Percentiles rank a stretch among this genome's conserved stretches.
These are phyloP conservation scores for Jackrogersella minutella DNA, from an alignment of 495 filamentous ascomycete genomes.

Conservation along the genomic window DNA sequence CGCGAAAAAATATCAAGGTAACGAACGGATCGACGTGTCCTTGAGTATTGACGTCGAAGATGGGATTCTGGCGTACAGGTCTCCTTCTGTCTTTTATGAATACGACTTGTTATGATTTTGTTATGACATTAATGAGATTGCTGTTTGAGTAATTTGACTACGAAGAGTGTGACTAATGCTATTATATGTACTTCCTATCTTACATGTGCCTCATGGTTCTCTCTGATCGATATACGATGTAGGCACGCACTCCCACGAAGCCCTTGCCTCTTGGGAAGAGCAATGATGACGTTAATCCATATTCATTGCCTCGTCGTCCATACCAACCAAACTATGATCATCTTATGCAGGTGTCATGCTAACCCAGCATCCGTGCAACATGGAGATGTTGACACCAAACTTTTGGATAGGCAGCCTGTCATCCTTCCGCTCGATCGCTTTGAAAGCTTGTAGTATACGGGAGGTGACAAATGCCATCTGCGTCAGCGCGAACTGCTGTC, in stretches of 20 bases:
- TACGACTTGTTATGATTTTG: slow-evolving; percentile 10
- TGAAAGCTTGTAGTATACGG: slow-evolving; percentile 67
- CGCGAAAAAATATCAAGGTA: neutral
- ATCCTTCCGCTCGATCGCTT: slow-evolving; percentile 59
- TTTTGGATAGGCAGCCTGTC: slow-evolving; percentile 46
- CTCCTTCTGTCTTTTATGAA: slow-evolving; percentile 13
- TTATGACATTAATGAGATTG: slow-evolving; percentile 20
- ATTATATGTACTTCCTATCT: too few relatives aligned
- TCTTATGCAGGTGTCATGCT: slow-evolving; percentile 39
- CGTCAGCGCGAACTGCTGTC: slow-evolving; percentile 66
- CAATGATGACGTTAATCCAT: too few relatives aligned
- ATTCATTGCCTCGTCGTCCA: too few relatives aligned
- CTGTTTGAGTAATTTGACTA: too few relatives aligned
- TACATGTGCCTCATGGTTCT: too few relatives aligned
- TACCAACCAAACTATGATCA: neutral
- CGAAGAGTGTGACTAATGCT: too few relatives aligned
- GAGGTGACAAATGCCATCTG: slow-evolving; percentile 66
- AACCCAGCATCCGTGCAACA: slow-evolving; percentile 52
- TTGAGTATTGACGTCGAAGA: neutral
- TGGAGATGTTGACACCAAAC: slow-evolving; percentile 45
- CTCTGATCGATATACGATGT: too few relatives aligned
- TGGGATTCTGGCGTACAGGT: slow-evolving; percentile 3
- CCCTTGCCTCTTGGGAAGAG: neutral
- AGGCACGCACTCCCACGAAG: neutral
- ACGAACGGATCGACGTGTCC: neutral